Evolutionary conservation across 2,329 filamentous ascomycete species (phyloP).

Genomic region (Achaetomium macrosporum): DNA sequence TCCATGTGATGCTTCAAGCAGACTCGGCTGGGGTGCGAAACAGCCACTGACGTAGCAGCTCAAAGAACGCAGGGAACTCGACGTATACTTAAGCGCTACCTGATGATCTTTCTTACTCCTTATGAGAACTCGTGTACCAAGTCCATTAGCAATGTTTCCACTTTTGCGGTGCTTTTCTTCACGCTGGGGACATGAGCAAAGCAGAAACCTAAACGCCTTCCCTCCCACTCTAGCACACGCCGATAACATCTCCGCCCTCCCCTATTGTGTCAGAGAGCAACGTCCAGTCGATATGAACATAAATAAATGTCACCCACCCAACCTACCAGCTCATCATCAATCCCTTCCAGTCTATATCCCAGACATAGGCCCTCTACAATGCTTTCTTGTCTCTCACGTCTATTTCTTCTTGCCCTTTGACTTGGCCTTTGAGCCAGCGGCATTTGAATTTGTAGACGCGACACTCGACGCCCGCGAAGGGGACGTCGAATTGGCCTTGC

Average conservation of each 20-base stretch:
- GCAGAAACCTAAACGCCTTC: neutral
- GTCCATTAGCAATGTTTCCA: neutral
- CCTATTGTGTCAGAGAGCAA: neutral
- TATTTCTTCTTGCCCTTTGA: conserved; percentile 50
- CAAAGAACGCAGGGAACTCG: neutral
- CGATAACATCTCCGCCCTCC: neutral
- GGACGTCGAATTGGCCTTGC: conserved; percentile 68
- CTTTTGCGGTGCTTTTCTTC: neutral
- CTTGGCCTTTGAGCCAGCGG: conserved; percentile 39
- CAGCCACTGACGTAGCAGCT: neutral
- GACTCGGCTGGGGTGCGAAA: neutral
- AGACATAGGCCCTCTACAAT: neutral
- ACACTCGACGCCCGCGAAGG: conserved; percentile 87
- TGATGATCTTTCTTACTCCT: neutral
- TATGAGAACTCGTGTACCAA: neutral
- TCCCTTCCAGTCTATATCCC: neutral
- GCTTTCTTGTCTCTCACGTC: conserved; percentile 1
- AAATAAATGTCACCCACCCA: neutral
- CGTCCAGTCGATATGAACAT: neutral
- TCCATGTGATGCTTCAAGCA: neutral
- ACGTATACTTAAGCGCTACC: neutral
- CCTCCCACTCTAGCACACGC: neutral
- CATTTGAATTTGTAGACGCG: conserved; percentile 61
- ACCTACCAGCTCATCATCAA: conserved; percentile 5
- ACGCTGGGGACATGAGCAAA: neutral